Evolutionary conservation across 1,284 basidiomycete species (phyloP).

Genomic region (Albatrellus sp.): DNA sequence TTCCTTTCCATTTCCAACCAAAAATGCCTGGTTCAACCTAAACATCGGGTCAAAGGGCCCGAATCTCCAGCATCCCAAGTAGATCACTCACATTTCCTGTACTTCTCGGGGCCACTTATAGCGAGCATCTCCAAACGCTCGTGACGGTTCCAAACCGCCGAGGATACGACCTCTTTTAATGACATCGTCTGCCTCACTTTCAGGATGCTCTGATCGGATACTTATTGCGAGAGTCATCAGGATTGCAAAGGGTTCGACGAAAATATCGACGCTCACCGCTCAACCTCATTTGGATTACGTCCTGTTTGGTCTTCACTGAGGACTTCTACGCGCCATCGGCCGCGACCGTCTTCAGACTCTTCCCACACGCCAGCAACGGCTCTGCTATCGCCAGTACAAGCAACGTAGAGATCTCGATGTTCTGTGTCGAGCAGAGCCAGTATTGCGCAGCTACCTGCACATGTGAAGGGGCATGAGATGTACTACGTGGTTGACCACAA

Average conservation of each 20-base stretch:
- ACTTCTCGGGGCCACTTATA: constrained; percentile 81
- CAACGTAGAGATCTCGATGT: constrained; percentile 74
- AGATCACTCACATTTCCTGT: constrained; percentile 52
- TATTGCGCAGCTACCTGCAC: constrained; percentile 74
- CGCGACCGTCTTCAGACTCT: constrained; percentile 39
- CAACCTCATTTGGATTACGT: constrained; percentile 73
- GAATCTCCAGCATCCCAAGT: constrained; percentile 1
- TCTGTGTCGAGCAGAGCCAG: constrained; percentile 79
- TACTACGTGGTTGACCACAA: constrained; percentile 6
- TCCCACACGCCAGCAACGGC: constrained; percentile 95
- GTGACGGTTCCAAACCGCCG: constrained; percentile 88
- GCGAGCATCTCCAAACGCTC: constrained; percentile 91
- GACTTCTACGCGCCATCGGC: constrained; percentile 81
- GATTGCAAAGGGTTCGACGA: not conserved
- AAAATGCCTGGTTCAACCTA: constrained; percentile 58
- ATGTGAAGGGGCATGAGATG: constrained; percentile 7
- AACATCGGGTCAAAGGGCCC: constrained; percentile 3
- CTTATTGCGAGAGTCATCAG: constrained; percentile 26
- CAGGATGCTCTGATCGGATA: constrained; percentile 82
- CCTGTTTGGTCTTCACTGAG: constrained; percentile 95
- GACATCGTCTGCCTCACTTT: constrained; percentile 69
- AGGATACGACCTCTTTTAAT: constrained; percentile 81
- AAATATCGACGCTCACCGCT: constrained; percentile 32
- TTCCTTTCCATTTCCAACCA: constrained; percentile 46
- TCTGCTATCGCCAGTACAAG: constrained; percentile 88